phyloP scores from a whole-genome alignment of 108 stramenopile genomes.

The Cyclotella kingstonii region DNA sequence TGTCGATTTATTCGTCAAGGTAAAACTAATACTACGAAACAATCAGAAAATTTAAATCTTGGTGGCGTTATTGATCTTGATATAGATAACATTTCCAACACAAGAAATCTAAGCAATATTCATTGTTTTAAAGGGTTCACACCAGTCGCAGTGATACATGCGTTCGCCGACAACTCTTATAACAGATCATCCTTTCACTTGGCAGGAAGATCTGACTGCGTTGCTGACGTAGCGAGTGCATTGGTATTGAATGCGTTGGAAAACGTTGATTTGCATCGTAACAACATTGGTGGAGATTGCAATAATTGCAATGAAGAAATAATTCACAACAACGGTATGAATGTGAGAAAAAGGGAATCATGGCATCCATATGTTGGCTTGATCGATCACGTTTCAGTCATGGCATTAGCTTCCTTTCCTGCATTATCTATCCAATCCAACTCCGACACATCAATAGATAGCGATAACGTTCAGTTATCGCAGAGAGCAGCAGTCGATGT shows the following conservation, averaged over 20 bases:
- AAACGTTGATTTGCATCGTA: conserved; percentile 21
- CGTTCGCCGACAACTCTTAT: conserved; percentile 72
- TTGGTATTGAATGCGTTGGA: conserved; percentile 26
- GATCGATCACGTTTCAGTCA: conserved; percentile 78
- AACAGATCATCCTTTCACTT: conserved; percentile 87
- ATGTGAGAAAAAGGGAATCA: conserved; percentile 1
- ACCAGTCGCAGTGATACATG: conserved; percentile 69
- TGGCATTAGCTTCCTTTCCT: conserved; percentile 50
- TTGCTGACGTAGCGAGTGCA: conserved; percentile 54
- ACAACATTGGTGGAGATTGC: conserved; percentile 6
- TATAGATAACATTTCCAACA: conserved; percentile 14
- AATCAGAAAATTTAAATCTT: not conserved
- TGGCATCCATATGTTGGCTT: conserved; percentile 85
- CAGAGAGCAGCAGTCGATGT: conserved; percentile 36
- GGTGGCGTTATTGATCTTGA: not conserved
- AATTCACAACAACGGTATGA: not conserved
- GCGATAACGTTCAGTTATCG: conserved; percentile 3
- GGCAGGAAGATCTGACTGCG: conserved; percentile 52
- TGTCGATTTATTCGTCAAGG: conserved; percentile 31
- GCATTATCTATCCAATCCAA: not conserved
- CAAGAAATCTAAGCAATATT: not conserved
- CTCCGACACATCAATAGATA: not conserved
- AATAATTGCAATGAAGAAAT: not conserved
- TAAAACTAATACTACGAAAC: not conserved
- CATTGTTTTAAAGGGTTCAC: not conserved